phyloP scores from a whole-genome alignment of 2,329 filamentous ascomycete species.

The Colletotrichum plurivorum region DNA sequence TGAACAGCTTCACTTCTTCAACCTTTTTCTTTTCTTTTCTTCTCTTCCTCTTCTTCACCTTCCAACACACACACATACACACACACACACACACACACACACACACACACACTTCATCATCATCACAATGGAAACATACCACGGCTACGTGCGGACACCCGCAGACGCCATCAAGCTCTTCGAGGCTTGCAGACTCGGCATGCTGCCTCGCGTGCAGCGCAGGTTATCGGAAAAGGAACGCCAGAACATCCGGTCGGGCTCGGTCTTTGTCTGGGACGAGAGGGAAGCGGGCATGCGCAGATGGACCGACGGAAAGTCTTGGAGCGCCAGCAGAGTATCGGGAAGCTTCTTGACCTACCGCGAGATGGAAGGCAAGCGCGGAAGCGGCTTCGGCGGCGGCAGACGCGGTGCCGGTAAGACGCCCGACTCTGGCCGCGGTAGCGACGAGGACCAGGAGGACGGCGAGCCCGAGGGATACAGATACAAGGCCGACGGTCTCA shows the following conservation, averaged over 20 bases:
- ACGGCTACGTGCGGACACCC: constrained; percentile 95
- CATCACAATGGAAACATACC: constrained; percentile 90
- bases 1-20: background rate
- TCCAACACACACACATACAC: constrained; percentile 24
- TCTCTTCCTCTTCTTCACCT: constrained; percentile 1
- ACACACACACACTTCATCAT: constrained; percentile 29
- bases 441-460: constrained; percentile 88
- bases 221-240: constrained; percentile 96
- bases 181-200: constrained; percentile 91
- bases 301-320: constrained; percentile 99
- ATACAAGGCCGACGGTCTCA: constrained; percentile 95
- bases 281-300: constrained; percentile 97
- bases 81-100: too few relatives aligned
- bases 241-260: constrained; percentile 95
- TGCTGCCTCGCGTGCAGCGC: constrained; percentile 92
- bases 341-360: constrained; percentile 98
- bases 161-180: constrained; percentile 98
- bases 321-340: constrained; percentile 97
- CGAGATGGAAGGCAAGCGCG: constrained; percentile 98
- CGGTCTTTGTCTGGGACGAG: constrained; percentile 99
- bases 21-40: constrained; percentile 23
- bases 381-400: constrained; percentile 77
- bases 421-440: constrained; percentile 84
- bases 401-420: constrained; percentile 78
- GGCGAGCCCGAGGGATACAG: constrained; percentile 91